Base-by-base conservation (phyloP, 768 basidiomycete species). In the Leccinum longicurvipes region DNA sequence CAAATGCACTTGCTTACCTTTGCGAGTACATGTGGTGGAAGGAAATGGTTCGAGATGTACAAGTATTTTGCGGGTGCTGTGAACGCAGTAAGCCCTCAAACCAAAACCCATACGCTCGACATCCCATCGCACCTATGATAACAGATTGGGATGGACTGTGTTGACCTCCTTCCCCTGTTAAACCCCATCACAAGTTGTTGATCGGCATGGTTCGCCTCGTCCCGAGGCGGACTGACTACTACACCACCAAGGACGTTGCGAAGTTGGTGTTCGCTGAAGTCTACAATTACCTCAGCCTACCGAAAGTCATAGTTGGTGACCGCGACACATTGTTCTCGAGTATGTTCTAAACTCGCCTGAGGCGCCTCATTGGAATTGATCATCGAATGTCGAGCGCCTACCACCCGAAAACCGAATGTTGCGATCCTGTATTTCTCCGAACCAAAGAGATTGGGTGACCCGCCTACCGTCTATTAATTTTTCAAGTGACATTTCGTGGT, bases 71-170 rank as follows among this genome's bases (percentile, higher is more conserved):
- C 3, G 41, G 21, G 0, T 42, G 41, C 21, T 42, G 41, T 12
- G 19, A 19, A 1, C 41, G 41, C 6, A 42, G n/a, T 19, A 69
- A 67, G 55, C 55, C 64, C 28, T 14, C 60, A 57, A 45, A 68
- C 6, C 69, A 72, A 25, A 60, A 62, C 19, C 70, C 60, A 70
- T 11, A 61, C 69, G 0, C 41, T 74, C 1, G 25, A 56, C 0
- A 59, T 74, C 0, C 73, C 72, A 0, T 60, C 50, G 0, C 52
- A 57, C 4, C 77, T 75, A 0, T 76, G 73, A 73, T 64, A 70
- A 2, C 67, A 69, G 0, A 74, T 79, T 0, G 71, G 68, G 0
- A 74, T 79, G 49, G 77, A 78, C 60, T 78, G 78, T 36, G 54
- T 78, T 0, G 76, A 50, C 1, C 25, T 50, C 1, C n/a, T n/a